Evolutionary conservation across 2,329 filamentous ascomycete species (phyloP).

Genomic region (Teratosphaeria gauchensis): DNA sequence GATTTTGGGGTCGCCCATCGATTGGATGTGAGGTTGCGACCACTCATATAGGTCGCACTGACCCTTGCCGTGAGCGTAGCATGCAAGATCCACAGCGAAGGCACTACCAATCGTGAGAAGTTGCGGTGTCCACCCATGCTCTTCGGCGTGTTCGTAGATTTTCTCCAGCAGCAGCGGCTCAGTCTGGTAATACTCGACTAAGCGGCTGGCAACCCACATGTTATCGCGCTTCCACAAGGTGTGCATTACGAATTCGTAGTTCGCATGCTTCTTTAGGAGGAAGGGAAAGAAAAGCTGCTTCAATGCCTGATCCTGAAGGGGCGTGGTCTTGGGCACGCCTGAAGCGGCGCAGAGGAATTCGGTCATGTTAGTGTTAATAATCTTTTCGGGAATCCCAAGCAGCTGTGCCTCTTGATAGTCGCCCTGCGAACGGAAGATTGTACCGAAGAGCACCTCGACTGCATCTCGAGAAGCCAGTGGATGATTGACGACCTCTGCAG

Average conservation of each 20-base stretch:
- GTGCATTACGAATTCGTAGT: slow-evolving; percentile 81
- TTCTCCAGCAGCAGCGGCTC: slow-evolving; percentile 57
- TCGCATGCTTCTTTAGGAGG: slow-evolving; percentile 63
- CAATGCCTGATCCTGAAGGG: slow-evolving; percentile 64
- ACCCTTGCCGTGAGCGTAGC: slow-evolving; percentile 70
- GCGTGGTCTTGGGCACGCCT: slow-evolving; percentile 62
- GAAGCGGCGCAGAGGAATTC: slow-evolving; percentile 72
- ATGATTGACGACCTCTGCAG: slow-evolving; percentile 64
- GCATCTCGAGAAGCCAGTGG: slow-evolving; percentile 84
- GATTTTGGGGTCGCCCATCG: slow-evolving; percentile 31
- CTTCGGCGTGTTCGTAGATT: slow-evolving; percentile 70
- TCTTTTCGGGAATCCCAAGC: slow-evolving; percentile 49
- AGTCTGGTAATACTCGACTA: slow-evolving; percentile 66
- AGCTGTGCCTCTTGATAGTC: slow-evolving; percentile 47
- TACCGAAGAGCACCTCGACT: slow-evolving; percentile 56
- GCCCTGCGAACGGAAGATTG: slow-evolving; percentile 50
- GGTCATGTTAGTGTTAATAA: slow-evolving; percentile 62
- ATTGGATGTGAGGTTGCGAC: slow-evolving; percentile 56
- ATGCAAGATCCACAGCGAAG: slow-evolving; percentile 78
- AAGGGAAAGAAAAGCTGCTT: slow-evolving; percentile 75
- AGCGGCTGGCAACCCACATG: slow-evolving; percentile 70
- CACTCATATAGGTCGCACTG: slow-evolving; percentile 74
- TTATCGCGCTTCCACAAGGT: slow-evolving; percentile 87
- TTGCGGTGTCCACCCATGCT: slow-evolving; percentile 75
- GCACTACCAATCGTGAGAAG: slow-evolving; percentile 70